Conservation (phyloP, 345 rosid genomes). For the Citrus cavaleriei region DNA sequence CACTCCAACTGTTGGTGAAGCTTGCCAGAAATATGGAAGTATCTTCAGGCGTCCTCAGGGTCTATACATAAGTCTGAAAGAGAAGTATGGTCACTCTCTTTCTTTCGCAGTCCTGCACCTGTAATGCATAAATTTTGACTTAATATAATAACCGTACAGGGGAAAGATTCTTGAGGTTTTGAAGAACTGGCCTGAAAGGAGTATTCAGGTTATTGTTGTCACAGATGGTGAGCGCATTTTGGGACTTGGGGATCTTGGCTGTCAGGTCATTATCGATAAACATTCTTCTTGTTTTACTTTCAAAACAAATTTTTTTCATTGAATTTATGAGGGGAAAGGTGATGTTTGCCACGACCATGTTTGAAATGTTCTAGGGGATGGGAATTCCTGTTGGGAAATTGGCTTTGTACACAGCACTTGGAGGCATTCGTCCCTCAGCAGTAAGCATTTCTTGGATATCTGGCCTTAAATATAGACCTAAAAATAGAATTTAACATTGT, state of each 20-base stretch:
- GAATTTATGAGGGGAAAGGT: neutral
- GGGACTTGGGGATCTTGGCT: constrained; percentile 97
- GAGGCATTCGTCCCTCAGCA: constrained; percentile 88
- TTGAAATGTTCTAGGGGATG: constrained; percentile 56
- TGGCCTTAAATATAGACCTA: neutral
- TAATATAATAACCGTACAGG: constrained; percentile 29
- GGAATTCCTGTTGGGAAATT: constrained; percentile 91
- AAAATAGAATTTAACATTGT: neutral
- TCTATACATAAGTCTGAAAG: constrained; percentile 84
- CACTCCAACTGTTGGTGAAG: constrained; percentile 96
- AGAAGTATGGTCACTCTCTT: constrained; percentile 45
- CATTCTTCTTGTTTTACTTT: neutral
- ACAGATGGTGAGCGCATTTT: constrained; percentile 93
- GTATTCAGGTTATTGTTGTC: constrained; percentile 87
- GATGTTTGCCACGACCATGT: neutral
- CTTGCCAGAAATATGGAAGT: constrained; percentile 93
- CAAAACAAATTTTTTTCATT: neutral
- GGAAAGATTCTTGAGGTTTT: constrained; percentile 87
- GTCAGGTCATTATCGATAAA: constrained; percentile 63
- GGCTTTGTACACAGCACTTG: constrained; percentile 82
- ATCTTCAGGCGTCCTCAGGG: constrained; percentile 97
- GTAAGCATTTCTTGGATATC: constrained; percentile 34
- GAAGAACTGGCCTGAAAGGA: constrained; percentile 90
- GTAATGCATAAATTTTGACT: neutral
- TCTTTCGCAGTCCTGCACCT: neutral